phyloP scores from a whole-genome alignment of 2,329 filamentous ascomycete genomes.

The Ascocoryne sarcoides region DNA sequence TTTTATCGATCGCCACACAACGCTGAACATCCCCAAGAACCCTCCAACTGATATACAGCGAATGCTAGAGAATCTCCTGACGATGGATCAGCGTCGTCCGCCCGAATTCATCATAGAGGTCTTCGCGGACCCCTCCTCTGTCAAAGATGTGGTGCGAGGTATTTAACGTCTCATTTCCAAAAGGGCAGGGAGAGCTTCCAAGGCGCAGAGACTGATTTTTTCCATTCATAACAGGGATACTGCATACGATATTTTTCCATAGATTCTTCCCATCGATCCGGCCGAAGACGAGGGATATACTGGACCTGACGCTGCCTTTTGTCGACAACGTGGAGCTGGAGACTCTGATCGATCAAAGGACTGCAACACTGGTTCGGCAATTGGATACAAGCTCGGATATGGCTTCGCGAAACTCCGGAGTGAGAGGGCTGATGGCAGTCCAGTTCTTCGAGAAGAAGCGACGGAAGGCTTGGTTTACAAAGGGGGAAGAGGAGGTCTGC shows the following conservation, averaged over 20 bases:
- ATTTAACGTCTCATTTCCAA: conserved; percentile 20
- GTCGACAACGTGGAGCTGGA: conserved; percentile 87
- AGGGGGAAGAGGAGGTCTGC: conserved; percentile 84
- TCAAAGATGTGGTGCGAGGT: conserved; percentile 93
- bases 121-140: conserved; percentile 81
- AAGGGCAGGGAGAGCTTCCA: background rate
- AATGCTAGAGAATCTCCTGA: conserved; percentile 10
- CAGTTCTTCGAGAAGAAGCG: conserved; percentile 94
- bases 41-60: too few species aligned
- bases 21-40: too few species aligned
- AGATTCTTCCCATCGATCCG: conserved; percentile 85
- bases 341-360: conserved; percentile 85
- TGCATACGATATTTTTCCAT: conserved; percentile 98
- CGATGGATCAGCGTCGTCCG: conserved; percentile 56
- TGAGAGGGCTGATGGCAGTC: conserved; percentile 70
- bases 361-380: conserved; percentile 69
- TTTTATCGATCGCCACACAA: too few species aligned
- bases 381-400: conserved; percentile 51
- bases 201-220: conserved; percentile 6
- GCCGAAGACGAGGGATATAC: conserved; percentile 77
- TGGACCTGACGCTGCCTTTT: conserved; percentile 82
- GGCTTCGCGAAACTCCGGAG: conserved; percentile 39
- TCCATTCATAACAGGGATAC: conserved; percentile 56
- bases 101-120: conserved; percentile 91
- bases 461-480: conserved; percentile 71